Evolutionary conservation across 352 stramenopile species (phyloP), one percentile per base, ranked within the genome.

Genomic region (Phytophthora multivora): DNA sequence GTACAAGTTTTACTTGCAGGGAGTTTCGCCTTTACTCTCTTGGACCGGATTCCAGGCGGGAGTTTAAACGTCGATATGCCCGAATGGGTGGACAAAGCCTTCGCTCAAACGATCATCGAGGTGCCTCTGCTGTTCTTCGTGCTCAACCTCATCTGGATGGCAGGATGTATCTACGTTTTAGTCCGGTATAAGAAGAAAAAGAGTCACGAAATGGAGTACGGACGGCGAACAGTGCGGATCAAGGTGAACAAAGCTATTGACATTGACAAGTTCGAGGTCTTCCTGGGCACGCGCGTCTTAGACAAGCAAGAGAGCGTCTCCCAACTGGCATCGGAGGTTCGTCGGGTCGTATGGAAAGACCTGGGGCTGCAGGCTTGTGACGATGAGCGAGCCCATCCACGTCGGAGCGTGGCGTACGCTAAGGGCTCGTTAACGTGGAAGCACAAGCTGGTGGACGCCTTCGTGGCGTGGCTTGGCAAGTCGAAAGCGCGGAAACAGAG

Each of bases 21-120:
- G 2, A 91, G 89, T 40, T 87, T 99, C 38, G 91, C 93, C 2
- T 97, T 98, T 68, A 89, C 93, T 23, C 64, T 98, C 8, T 64
- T 98, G 25, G 95, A 99, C 65, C 85, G 94, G 26, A 71, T 98
- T 28, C 97, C 93, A 7, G 95, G 94, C 12, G 82, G 88, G n/a
- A 80, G 49, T 16, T 93, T 96, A 79, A 93, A 93, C 43, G 80
- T 98, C 4, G 70, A 94, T 3, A 93, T 97, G 75, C 77, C 89
- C 15, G 65, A 73, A 26, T 97, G 86, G 88, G 74, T 94, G 12
- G 43, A 90, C 2, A 56, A 54, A 15, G 63, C 57, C 0, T 77
- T 90, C 10, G 54, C 63, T 5, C 71, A 82, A 51, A 23, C 73
- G 0, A 77, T 91, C 33, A 79, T 88, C 35, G 71, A 90, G 0